Base-by-base conservation (phyloP, 371 early-diverging fungal species). In the Lichtheimia hyalospora region DNA sequence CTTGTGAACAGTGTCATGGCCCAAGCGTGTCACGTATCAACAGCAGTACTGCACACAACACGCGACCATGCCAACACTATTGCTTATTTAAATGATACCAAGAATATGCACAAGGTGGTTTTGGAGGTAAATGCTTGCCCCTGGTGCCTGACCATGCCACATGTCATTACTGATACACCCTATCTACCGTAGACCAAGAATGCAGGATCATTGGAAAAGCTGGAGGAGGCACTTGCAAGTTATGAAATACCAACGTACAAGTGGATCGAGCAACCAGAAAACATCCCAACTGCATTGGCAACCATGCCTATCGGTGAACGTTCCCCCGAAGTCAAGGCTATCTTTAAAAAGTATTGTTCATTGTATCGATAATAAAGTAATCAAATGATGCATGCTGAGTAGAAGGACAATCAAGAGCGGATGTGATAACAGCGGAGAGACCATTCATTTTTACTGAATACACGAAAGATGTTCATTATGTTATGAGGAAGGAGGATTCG, bases 231-330 rank as follows among this genome's bases (percentile, higher is more conserved):
- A 20, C 80, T 95, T 12, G 66, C 74, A 39, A 68, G 70, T 28
- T 61, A 83, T 56, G 61, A 79, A 15, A 74, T 93, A 4, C 88
- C 89, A 8, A 83, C 80, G 56, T 72, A 84, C 44, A 71, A 84
- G 51, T 94, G 95, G 95, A 73, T 82, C 12, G 95, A 94, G 61
- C 91, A 92, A 60, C 95, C 95, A 5, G 95, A 94, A 58, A 90
- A 93, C 70, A 86, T 90, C 8, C 71, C 85, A 10, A 93, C 94
- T 1, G 88, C 91, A 25, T 65, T 94, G n/a, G 92, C 93, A 14
- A 92, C 93, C 1, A 76, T 86, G 6, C 95, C 95, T 13, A 70
- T 93, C 2, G 74, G 75, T 24, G 70, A 60, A 34, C 68, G 84
- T 58, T 79, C 74, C 49, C 72, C 74, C 4, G 81, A 83, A 42